Evolutionary conservation across 2,329 filamentous ascomycete genomes (phyloP).

Genomic region (Trichophyton rubrum): DNA sequence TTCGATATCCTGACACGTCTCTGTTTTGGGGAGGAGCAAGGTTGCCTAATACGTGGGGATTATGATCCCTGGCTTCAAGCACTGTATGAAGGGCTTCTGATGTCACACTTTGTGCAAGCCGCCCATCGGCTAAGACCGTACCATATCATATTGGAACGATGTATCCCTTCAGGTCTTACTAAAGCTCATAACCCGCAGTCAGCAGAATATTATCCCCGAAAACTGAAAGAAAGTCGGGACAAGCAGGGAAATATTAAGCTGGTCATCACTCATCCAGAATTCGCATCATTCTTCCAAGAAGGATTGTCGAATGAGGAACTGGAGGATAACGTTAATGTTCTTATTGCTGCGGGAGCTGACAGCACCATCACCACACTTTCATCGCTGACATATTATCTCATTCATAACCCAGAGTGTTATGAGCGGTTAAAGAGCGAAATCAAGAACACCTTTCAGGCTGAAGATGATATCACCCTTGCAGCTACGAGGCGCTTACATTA

Average conservation of each 20-base stretch:
- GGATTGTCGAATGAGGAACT: constrained; percentile 50
- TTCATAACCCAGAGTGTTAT: constrained; percentile 44
- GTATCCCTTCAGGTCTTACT: not conserved
- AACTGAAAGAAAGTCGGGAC: not conserved
- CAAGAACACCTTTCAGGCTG: constrained; percentile 31
- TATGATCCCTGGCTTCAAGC: not conserved
- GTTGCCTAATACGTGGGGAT: constrained; percentile 36
- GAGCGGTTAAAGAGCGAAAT: constrained; percentile 31
- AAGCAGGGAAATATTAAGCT: not conserved
- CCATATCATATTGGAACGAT: constrained; percentile 38
- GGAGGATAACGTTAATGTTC: constrained; percentile 60
- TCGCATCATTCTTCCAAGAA: constrained; percentile 44
- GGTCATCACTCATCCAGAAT: constrained; percentile 45
- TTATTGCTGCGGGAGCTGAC: constrained; percentile 51
- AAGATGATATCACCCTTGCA: constrained; percentile 43
- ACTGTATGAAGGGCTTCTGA: not conserved
- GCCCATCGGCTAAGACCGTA: constrained; percentile 21
- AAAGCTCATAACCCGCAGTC: not conserved
- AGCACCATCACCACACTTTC: constrained; percentile 65
- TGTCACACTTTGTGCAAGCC: constrained; percentile 43
- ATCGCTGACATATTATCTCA: constrained; percentile 60
- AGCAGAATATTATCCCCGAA: not conserved
- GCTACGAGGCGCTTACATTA: constrained; percentile 60
- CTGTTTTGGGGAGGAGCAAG: not conserved
- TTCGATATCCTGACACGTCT: not conserved